These are phyloP conservation scores for Penicillium crystallinum DNA, from an alignment of 495 filamentous ascomycete genomes.

Conservation along the genomic window DNA sequence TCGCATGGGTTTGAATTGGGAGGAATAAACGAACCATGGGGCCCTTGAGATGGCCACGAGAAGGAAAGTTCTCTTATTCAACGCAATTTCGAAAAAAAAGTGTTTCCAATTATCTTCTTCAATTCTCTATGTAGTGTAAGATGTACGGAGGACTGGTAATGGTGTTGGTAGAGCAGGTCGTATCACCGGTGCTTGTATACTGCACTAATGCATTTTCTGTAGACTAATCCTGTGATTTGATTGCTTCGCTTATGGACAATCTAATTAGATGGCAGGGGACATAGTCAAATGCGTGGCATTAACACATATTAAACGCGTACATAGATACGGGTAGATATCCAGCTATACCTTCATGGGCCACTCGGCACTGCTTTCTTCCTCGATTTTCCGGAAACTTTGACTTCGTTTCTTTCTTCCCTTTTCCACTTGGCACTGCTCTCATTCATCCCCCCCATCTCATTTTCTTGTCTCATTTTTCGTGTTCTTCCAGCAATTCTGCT, in stretches of 20 bases:
- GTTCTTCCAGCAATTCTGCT: constrained; percentile 6
- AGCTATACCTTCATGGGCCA: constrained; percentile 10
- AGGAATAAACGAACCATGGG: constrained; percentile 11
- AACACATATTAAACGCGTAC: background rate
- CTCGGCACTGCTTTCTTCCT: constrained; percentile 10
- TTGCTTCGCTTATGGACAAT: background rate
- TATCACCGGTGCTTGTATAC: too few relatives aligned
- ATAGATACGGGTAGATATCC: constrained; percentile 24
- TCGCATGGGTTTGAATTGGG: constrained; percentile 15
- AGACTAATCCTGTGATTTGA: background rate
- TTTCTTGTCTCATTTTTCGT: constrained; percentile 4
- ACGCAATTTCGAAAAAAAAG: constrained; percentile 27
- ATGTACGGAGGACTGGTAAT: too few relatives aligned
- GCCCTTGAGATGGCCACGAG: constrained; percentile 14
- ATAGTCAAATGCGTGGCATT: constrained; percentile 5
- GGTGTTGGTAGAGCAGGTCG: too few relatives aligned
- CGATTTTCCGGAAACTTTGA: constrained; percentile 17
- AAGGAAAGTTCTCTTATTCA: constrained; percentile 26
- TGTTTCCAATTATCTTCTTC: constrained; percentile 1
- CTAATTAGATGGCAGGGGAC: background rate
- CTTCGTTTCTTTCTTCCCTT: constrained; percentile 18
- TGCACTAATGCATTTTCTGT: too few relatives aligned
- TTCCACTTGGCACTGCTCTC: constrained; percentile 8
- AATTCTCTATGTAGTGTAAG: background rate
- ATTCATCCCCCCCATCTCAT: constrained; percentile 6